Percentiles rank a stretch among this genome's conserved stretches.
phyloP scores from a whole-genome alignment of 2,329 filamentous ascomycete species.

The Nemania serpens region DNA sequence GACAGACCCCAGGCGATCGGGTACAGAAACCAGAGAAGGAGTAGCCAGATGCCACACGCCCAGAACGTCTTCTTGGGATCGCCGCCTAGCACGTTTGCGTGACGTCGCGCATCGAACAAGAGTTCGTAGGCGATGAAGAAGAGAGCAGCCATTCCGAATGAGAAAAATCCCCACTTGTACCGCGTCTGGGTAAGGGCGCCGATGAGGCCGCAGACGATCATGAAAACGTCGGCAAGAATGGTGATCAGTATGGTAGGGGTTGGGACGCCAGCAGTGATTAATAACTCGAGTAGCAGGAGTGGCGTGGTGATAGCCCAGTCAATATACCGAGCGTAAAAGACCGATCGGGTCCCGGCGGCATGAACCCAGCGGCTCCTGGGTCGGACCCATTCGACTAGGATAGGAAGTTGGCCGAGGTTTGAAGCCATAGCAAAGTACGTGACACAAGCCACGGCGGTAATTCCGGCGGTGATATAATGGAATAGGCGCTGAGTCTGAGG shows the following conservation, averaged over 20 bases:
- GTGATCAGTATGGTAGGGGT: slow-evolving; percentile 67
- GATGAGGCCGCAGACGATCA: slow-evolving; percentile 70
- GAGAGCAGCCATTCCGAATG: slow-evolving; percentile 59
- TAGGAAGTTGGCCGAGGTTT: slow-evolving; percentile 66
- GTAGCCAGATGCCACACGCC: slow-evolving; percentile 61
- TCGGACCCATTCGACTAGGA: slow-evolving; percentile 61
- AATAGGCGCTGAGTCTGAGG: slow-evolving; percentile 62
- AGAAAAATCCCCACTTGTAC: slow-evolving; percentile 73
- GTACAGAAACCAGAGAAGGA: slow-evolving; percentile 67
- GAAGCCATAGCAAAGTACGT: slow-evolving; percentile 71
- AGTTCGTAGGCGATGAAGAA: slow-evolving; percentile 66
- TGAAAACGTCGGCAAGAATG: slow-evolving; percentile 66
- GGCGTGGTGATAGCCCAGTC: slow-evolving; percentile 69
- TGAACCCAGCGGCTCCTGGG: slow-evolving; percentile 49
- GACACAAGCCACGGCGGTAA: slow-evolving; percentile 63
- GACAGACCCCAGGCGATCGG: slow-evolving; percentile 66
- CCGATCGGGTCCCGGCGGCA: slow-evolving; percentile 59
- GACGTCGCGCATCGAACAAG: slow-evolving; percentile 55
- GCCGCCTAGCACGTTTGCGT: slow-evolving; percentile 59
- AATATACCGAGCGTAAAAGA: slow-evolving; percentile 70
- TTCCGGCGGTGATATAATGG: slow-evolving; percentile 65
- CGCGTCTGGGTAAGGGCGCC: slow-evolving; percentile 64
- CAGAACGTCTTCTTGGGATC: slow-evolving; percentile 59
- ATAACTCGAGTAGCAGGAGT: slow-evolving; percentile 63
- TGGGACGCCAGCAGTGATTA: slow-evolving; percentile 67